Conservation (phyloP, 2,329 filamentous ascomycete species). For the Ceratocystis ficicola region DNA sequence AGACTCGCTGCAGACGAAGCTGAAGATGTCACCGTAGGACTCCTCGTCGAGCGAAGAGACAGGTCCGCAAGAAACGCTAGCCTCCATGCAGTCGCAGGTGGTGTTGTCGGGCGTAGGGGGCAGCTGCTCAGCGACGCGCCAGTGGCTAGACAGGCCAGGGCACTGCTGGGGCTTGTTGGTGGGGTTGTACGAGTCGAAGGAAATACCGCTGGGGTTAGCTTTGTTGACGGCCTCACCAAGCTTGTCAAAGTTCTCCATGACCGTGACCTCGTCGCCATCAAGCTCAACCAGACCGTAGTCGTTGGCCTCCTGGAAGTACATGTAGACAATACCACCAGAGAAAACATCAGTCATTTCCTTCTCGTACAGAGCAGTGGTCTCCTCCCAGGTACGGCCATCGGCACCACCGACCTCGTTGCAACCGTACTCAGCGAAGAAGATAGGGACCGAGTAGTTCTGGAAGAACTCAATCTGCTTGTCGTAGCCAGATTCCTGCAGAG, state of each 20-base stretch:
- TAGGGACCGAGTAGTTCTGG: slow-evolving; percentile 74
- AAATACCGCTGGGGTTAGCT: slow-evolving; percentile 53
- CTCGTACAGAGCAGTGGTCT: slow-evolving; percentile 71
- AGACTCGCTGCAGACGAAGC: slow-evolving; percentile 53
- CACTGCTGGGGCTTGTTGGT: slow-evolving; percentile 55
- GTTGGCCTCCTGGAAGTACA: slow-evolving; percentile 90
- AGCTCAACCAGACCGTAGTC: slow-evolving; percentile 70
- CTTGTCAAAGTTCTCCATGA: slow-evolving; percentile 61
- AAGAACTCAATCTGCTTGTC: slow-evolving; percentile 76
- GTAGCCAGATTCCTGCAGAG: slow-evolving; percentile 66
- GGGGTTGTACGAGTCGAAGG: slow-evolving; percentile 57
- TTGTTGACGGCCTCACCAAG: slow-evolving; percentile 59
- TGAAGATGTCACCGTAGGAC: slow-evolving; percentile 58
- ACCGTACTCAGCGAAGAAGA: slow-evolving; percentile 98
- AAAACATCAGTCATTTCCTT: slow-evolving; percentile 72
- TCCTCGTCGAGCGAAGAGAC: slow-evolving; percentile 43
- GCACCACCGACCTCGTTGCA: slow-evolving; percentile 60
- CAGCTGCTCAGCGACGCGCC: slow-evolving; percentile 58
- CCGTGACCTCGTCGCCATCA: slow-evolving; percentile 46
- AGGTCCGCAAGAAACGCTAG: slow-evolving; percentile 59
- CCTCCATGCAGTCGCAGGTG: slow-evolving; percentile 78
- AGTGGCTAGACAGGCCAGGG: slow-evolving; percentile 52
- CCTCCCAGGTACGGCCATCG: slow-evolving; percentile 65
- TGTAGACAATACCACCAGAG: slow-evolving; percentile 96
- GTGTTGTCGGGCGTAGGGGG: slow-evolving; percentile 68